Evolutionary conservation across 495 filamentous ascomycete species (phyloP).

Genomic region (Neurospora discreta): DNA sequence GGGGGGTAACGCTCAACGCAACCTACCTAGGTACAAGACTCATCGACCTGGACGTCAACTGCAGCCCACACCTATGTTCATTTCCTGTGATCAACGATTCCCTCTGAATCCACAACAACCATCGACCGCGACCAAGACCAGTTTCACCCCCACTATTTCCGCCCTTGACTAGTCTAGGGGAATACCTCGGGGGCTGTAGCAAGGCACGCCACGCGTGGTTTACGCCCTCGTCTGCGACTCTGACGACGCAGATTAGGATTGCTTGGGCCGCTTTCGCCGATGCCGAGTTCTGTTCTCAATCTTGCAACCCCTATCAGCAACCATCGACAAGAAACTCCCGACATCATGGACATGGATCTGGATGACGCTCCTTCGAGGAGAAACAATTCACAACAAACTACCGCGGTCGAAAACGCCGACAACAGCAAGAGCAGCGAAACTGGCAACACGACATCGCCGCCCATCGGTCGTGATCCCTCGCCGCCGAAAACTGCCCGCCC

Average conservation of each 20-base stretch:
- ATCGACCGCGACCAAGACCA: neutral
- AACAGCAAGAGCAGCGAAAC: conserved; percentile 2
- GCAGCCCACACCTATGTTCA: neutral
- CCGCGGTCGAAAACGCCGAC: conserved; percentile 7
- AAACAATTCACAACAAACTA: conserved; percentile 5
- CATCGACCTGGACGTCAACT: neutral
- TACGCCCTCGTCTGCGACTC: neutral
- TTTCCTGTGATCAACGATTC: neutral
- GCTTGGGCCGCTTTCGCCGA: conserved; percentile 28
- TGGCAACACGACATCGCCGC: conserved; percentile 10
- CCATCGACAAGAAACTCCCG: conserved; percentile 16
- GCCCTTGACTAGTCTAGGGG: neutral
- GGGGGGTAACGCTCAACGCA: neutral
- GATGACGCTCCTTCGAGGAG: neutral
- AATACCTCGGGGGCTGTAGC: neutral
- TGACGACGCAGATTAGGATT: conserved; percentile 13
- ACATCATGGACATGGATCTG: conserved; percentile 6
- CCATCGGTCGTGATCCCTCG: conserved; percentile 14
- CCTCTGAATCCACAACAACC: neutral
- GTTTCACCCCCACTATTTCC: neutral
- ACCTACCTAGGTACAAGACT: neutral
- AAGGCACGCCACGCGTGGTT: neutral
- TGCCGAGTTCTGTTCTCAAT: conserved; percentile 26
- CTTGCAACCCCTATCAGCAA: conserved; percentile 19
- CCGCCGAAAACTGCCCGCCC: conserved; percentile 28